These are phyloP conservation scores for Fusarium tricinctum DNA, from an alignment of 2,329 filamentous ascomycete genomes.

Conservation along the genomic window DNA sequence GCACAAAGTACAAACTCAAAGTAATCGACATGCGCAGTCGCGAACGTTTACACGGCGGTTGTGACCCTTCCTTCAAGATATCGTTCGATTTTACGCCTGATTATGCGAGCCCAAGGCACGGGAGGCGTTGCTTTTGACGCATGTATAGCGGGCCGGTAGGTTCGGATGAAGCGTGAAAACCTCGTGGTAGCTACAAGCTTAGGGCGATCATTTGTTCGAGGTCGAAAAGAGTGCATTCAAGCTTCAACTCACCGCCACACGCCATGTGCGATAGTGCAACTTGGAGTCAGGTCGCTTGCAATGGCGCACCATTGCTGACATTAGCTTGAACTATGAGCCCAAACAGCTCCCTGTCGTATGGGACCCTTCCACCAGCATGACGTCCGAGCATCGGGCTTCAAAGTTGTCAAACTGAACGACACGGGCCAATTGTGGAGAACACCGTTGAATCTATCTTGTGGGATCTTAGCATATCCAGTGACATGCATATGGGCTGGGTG, in stretches of 20 bases:
- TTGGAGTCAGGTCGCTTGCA: conserved; percentile 32
- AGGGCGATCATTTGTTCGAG: conserved; percentile 9
- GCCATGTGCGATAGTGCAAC: conserved; percentile 37
- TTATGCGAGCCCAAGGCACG: conserved; percentile 32
- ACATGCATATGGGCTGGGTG: conserved; percentile 28
- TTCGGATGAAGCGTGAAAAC: conserved; percentile 21
- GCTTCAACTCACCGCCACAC: conserved; percentile 23
- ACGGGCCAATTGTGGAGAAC: conserved; percentile 24
- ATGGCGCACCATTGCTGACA: conserved; percentile 31
- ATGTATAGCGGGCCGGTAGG: conserved; percentile 18
- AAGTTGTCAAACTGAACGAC: conserved; percentile 23
- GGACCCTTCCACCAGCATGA: conserved; percentile 33
- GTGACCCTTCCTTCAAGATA: conserved; percentile 9
- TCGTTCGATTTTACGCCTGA: conserved; percentile 17
- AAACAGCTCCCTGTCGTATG: conserved; percentile 25
- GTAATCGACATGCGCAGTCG: conserved; percentile 18
- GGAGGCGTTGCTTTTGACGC: conserved; percentile 12
- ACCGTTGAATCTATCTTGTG: conserved; percentile 23
- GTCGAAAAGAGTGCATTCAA: conserved; percentile 4
- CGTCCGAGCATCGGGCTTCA: conserved; percentile 19
- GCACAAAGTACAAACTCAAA: not conserved
- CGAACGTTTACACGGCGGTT: conserved; percentile 23
- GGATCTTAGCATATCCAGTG: conserved; percentile 14
- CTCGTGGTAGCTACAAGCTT: conserved; percentile 20
- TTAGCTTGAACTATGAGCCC: conserved; percentile 26